Evolutionary conservation across 768 basidiomycete genomes (phyloP), one percentile per base, ranked within the genome.

Genomic region (Vararia minispora): DNA sequence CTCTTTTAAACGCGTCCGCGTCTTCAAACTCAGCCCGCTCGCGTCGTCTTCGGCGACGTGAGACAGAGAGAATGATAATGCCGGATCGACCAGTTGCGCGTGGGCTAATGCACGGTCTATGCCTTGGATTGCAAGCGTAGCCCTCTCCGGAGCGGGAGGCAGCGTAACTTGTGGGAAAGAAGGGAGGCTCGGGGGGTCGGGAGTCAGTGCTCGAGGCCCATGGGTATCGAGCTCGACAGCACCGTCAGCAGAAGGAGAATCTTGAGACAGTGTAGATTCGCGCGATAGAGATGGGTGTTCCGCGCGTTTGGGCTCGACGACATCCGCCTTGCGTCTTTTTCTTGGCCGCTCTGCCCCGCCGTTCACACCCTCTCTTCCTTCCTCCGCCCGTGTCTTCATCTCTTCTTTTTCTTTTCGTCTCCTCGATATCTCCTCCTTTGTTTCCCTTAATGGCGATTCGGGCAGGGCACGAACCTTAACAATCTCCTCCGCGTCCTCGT

Each of bases 111-210:
- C 82, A 50, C 69, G 66, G 56, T 90, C 85, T 11, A 91, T 64
- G 10, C 87, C 86, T 55, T 88, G 86, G 23, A 81, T 60, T 7
- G 78, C 78, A 14, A 90, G 73, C n/a, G 66, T 63, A 3, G 72
- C 64, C 54, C 76, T 76, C 12, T 82, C 76, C 2, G 86, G 85
- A 1, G 77, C 74, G 49, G 74, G 60, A 0, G 85, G 86, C 14
- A 70, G 62, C 5, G 63, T 61, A 4, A 84, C 82, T 7, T 73
- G 56, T 6, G 87, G 82, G 53, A 90, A 88, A 0, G 68, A 68
- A 1, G 79, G 79, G 1, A 89, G 68, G 8, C 66, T 45, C 3
- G 64, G 54, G 11, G 53, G 47, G n/a, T n/a, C n/a, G 13, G 56
- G 53, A 7, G 60, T 57, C 0, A 54, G 55, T 8, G 42, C n/a